phyloP scores from a whole-genome alignment of 2,329 filamentous ascomycete species.

The Cadophora gregata region DNA sequence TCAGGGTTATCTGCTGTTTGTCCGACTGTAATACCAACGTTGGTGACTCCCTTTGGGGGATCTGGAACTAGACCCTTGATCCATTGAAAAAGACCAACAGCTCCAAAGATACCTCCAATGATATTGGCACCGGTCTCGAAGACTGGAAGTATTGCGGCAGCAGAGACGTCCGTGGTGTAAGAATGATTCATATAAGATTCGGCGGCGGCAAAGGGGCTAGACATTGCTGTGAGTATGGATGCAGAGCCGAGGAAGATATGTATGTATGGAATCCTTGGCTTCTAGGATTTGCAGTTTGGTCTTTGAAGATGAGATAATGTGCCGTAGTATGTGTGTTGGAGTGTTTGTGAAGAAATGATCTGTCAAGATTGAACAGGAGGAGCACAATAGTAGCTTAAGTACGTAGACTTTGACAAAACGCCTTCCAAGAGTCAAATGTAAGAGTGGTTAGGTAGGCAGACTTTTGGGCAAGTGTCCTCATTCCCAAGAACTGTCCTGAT shows the following conservation, averaged over 20 bases:
- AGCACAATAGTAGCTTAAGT: no score
- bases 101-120: neutral
- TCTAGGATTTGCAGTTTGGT: no score
- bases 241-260: neutral
- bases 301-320: no score
- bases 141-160: neutral
- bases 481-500: no score
- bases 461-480: no score
- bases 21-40: conserved; percentile 1
- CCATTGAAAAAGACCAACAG: neutral
- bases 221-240: neutral
- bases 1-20: neutral
- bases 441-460: no score
- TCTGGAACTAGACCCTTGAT: neutral
- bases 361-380: no score
- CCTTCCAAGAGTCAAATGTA: no score
- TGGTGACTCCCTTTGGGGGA: neutral
- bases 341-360: no score
- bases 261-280: no score
- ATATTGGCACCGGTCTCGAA: neutral
- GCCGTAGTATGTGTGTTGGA: no score
- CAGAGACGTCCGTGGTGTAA: neutral
- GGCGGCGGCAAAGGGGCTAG: neutral
- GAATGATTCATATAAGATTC: neutral
- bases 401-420: no score